These are phyloP conservation scores for Colletotrichum cuscutae DNA, from an alignment of 2,329 filamentous ascomycete genomes.

Conservation along the genomic window DNA sequence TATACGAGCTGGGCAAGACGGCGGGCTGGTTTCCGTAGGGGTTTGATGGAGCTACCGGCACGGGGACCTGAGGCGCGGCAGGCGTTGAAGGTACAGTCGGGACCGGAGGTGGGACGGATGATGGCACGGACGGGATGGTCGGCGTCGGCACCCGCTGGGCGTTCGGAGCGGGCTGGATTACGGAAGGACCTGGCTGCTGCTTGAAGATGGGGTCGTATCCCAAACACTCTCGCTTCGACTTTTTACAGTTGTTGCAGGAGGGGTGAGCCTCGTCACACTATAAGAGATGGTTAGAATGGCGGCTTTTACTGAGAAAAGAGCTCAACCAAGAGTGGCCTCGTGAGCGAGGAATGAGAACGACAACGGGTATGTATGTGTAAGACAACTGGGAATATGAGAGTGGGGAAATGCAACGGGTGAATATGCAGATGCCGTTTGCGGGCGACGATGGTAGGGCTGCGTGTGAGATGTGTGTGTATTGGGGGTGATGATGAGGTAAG, in stretches of 20 bases:
- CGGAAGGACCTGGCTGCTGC: conserved; percentile 74
- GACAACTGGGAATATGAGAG: background rate
- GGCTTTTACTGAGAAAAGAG: background rate
- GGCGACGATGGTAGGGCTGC: background rate
- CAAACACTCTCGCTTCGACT: conserved; percentile 87
- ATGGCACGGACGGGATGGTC: conserved; percentile 48
- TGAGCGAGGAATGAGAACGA: background rate
- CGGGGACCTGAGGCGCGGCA: conserved; percentile 39
- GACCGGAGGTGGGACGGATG: conserved; percentile 42
- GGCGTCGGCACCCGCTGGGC: conserved; percentile 47
- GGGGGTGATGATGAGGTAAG: conserved; percentile 22
- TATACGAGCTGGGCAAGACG: conserved; percentile 56
- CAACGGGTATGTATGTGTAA: background rate
- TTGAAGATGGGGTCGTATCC: conserved; percentile 92
- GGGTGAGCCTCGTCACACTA: conserved; percentile 98
- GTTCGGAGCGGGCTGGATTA: conserved; percentile 77
- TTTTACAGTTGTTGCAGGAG: conserved; percentile 88
- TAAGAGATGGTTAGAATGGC: conserved; percentile 18
- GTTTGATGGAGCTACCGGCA: conserved; percentile 42
- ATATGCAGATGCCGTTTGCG: background rate
- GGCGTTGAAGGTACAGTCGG: conserved; percentile 35
- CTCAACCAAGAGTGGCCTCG: background rate
- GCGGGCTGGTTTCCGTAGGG: conserved; percentile 59
- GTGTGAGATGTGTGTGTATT: background rate
- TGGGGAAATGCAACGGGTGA: background rate